Evolutionary conservation across 257 asterid species (phyloP).

Genomic region (Solanum piurae): DNA sequence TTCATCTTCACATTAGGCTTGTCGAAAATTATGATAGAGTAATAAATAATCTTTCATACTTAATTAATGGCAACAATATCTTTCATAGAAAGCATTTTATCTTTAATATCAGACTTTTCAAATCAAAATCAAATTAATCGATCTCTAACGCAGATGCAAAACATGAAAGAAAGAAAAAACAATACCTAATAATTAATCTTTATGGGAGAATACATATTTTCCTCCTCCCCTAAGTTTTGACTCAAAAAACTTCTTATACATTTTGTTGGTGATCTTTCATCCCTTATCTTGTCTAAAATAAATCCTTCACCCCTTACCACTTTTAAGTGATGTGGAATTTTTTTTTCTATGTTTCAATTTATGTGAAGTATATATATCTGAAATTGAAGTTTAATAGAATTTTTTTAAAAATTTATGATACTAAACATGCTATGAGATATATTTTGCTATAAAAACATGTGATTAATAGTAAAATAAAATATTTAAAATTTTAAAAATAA

Average conservation of each 20-base stretch:
- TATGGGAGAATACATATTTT: background rate
- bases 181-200: background rate
- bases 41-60: background rate
- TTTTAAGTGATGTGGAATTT: background rate
- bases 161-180: background rate
- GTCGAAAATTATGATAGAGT: background rate
- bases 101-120: background rate
- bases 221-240: background rate
- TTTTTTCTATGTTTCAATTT: background rate
- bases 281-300: background rate
- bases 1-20: background rate
- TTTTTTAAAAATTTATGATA: accelerated
- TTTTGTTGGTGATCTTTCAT: background rate
- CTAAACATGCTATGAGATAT: background rate
- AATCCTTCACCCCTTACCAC: background rate
- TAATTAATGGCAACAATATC: accelerated
- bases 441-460: background rate
- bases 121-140: background rate
- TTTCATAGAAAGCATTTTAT: background rate
- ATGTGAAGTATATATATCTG: background rate
- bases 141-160: background rate
- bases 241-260: no score
- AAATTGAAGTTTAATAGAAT: background rate
- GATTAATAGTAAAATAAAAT: background rate
- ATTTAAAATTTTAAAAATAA: background rate